Base-by-base conservation (phyloP, 176 grass and related monocot species). In the Cenchrus purpureus region DNA sequence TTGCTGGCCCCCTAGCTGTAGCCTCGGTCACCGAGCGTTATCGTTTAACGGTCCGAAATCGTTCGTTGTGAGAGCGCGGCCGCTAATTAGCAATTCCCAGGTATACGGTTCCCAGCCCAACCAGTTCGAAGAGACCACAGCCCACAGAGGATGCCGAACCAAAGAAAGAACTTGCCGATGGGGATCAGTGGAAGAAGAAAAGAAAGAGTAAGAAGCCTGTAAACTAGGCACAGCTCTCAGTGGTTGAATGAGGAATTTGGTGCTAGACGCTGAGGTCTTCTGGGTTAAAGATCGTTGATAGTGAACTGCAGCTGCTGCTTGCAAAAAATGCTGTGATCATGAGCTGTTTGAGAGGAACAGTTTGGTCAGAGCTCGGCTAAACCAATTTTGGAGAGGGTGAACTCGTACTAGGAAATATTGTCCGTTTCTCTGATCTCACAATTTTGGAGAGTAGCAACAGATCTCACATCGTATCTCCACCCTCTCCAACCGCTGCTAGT, bases 141-240 rank as follows among this genome's bases (percentile, higher is more conserved):
- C 73, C 71, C 44, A 60, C 32, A 13, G 52, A 89, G 68, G 60
- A 54, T 22, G 28, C 0, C 48, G 68, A 82, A 50, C 42, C 55
- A 22, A 82, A 56, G 68, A 74, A 74, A 87, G 82, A 64, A 22
- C 66, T 78, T 83, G 40, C 7, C 12, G 3, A 48, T 11, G 74
- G n/a, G 20, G 42, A 62, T 76, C 20, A 79, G 53, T 66, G n/a
- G 20, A 90, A 95, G 77, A 89, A 66, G 76, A 88, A 74, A 78
- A 91, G 46, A 87, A 87, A n/a, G 50, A 68, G 76, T 34, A 84
- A 79, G 14, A 89, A 82, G 55, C 65, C 50, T 71, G 68, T 8
- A 10, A 83, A 51, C 77, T 88, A 87, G 50, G 54, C 29, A 80
- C 78, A 82, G 73, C 74, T 20, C 53, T 82, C 4, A 11, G 62